phyloP scores from a whole-genome alignment of 1,284 basidiomycete species.

The Ganoderma multipileum region DNA sequence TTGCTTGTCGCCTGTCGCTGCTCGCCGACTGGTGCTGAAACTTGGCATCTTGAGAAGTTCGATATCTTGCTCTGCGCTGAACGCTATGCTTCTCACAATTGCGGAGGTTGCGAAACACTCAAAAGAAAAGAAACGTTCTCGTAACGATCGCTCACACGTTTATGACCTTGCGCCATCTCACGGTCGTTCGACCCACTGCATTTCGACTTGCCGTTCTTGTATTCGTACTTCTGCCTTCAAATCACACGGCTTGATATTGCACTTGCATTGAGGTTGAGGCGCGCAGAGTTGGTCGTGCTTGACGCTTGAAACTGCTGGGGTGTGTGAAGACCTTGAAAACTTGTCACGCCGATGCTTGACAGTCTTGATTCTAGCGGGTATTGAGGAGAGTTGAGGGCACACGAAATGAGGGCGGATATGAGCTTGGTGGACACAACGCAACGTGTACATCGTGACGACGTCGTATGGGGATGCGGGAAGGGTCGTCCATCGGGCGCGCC shows the following conservation, averaged over 20 bases:
- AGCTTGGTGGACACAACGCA: background rate
- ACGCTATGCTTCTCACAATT: background rate
- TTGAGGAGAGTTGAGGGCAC: constrained; percentile 6
- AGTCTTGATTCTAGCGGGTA: background rate
- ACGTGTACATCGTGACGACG: constrained; percentile 9
- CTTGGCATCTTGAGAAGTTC: background rate
- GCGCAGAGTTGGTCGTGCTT: background rate
- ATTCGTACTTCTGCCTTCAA: background rate
- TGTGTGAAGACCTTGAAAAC: no score
- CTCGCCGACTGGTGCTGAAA: background rate
- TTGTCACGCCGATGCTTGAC: background rate
- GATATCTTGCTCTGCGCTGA: background rate
- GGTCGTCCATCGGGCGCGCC: background rate
- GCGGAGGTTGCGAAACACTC: background rate
- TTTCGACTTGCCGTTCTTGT: background rate
- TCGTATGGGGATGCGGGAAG: constrained; percentile 2
- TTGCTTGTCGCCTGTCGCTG: background rate
- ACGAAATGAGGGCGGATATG: background rate
- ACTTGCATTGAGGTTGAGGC: background rate
- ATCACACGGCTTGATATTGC: background rate
- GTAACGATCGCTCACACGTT: background rate
- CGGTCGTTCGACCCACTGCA: background rate
- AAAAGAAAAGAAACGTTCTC: background rate
- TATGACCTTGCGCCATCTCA: background rate
- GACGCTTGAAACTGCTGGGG: background rate